Base-by-base conservation (phyloP, 495 filamentous ascomycete species). In the Talaromyces thailandensis region DNA sequence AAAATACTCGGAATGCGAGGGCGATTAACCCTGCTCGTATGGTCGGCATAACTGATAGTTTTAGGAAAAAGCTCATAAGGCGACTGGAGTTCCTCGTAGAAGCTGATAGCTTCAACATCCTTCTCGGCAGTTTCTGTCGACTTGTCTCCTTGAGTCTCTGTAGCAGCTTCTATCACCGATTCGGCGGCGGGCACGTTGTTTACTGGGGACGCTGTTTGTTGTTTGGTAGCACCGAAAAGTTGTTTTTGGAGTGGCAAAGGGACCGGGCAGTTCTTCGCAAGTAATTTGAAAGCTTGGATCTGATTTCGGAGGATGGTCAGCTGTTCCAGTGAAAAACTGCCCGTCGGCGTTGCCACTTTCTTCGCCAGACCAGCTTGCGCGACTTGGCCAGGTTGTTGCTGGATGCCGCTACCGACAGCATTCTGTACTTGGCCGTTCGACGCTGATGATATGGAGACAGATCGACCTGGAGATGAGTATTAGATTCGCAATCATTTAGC, bases 1-100 rank as follows among this genome's bases (percentile, higher is more conserved):
- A 96, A 92, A 56, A 95, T 84, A 67, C 89, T 91, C 0, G 93
- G 90, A 43, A 97, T 84, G 64, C 90, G 84, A 28, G 84, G 79
- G 50, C 93, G 86, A 45, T 89, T 87, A 43, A 84, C 81, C 53
- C 93, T 84, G 29, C 79, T 78, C 6, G 78, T 78, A 69, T 98
- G 93, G 32, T 91, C 86, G n/a, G 81, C 76, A 69, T 94, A 96
- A 69, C 80, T 86, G 67, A 98, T 90, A 26, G 70, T 78, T 71
- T 71, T 80, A 67, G 72, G 79, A 64, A 80, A 80, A 64, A 67
- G 75, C 64, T 70, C 81, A 61, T 87, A 88, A 0, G 90, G 91
- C 5, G 85, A 84, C 66, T 84, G 86, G 66, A 88, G 85, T 2
- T 76, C 85, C 68, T 88, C 77, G 63, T 85, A 88, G 58, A 70